These are phyloP conservation scores for Cytospora paraplurivora DNA, from an alignment of 2,329 filamentous ascomycete species.

Conservation along the genomic window DNA sequence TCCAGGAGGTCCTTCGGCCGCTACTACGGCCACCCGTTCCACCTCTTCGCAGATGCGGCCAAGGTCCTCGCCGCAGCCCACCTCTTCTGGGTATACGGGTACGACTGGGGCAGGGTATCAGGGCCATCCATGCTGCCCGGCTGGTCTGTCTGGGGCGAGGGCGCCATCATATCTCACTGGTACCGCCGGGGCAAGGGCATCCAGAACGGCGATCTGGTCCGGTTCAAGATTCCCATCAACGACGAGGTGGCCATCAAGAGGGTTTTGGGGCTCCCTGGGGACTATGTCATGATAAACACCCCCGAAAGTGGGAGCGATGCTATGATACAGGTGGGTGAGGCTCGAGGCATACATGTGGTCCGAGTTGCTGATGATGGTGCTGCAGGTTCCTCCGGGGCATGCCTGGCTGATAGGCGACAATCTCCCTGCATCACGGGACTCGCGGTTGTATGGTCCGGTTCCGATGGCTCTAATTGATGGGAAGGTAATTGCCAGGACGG, in stretches of 20 bases:
- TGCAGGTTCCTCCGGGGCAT: conserved; percentile 83
- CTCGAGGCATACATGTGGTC: not conserved
- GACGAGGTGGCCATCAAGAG: conserved; percentile 72
- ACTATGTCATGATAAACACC: conserved; percentile 70
- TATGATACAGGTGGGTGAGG: conserved; percentile 69
- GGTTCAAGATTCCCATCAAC: conserved; percentile 72
- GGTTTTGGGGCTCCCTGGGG: conserved; percentile 73
- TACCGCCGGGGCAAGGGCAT: conserved; percentile 67
- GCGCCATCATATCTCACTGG: conserved; percentile 67
- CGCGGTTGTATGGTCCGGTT: conserved; percentile 80
- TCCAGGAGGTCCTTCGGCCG: conserved; percentile 20
- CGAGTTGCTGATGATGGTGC: conserved; percentile 21
- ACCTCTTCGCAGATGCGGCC: conserved; percentile 47
- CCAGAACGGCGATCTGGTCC: conserved; percentile 80
- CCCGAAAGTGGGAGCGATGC: conserved; percentile 51
- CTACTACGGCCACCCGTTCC: conserved; percentile 45
- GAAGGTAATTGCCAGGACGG: conserved; percentile 68
- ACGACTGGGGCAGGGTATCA: conserved; percentile 58
- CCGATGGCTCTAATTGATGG: conserved; percentile 82
- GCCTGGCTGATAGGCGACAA: conserved; percentile 93
- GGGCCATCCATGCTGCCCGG: conserved; percentile 93
- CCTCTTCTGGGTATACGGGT: conserved; percentile 62
- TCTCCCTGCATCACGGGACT: conserved; percentile 79
- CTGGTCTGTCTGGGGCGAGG: conserved; percentile 67
- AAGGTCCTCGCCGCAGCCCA: conserved; percentile 53